Evolutionary conservation across 169 alveolate species (phyloP).

Genomic region (Toxoplasma gondii): DNA sequence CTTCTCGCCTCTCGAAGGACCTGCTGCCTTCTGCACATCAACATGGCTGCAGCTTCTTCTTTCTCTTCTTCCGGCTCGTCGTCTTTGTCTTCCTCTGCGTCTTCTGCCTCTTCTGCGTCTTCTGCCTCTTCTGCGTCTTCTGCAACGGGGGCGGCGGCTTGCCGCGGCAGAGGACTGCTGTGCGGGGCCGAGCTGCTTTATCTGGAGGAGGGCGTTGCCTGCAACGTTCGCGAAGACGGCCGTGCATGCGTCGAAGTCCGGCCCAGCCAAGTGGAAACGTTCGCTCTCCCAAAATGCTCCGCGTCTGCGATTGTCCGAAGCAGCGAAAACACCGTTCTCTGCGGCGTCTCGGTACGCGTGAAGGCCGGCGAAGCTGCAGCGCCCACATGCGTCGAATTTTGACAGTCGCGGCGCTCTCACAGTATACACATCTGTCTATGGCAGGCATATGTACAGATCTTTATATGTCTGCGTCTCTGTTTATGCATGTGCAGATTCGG

Average conservation of each 20-base stretch:
- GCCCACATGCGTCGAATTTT: not conserved
- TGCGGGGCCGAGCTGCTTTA: not conserved
- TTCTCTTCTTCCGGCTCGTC: no score
- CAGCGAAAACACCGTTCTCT: constrained; percentile 26
- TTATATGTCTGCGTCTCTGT: not conserved
- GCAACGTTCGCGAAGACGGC: constrained; percentile 8
- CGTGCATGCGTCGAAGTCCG: not conserved
- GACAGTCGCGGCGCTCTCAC: not conserved
- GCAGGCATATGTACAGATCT: not conserved
- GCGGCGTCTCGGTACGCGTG: not conserved
- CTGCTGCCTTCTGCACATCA: no score
- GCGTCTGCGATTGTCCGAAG: constrained; percentile 15
- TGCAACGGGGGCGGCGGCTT: not conserved
- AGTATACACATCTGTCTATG: not conserved
- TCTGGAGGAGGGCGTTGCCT: not conserved
- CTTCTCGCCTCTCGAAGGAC: no score
- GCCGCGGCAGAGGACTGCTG: not conserved
- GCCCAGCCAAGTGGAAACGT: not conserved
- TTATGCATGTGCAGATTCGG: not conserved
- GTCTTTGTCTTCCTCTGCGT: no score
- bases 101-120: not conserved
- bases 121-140: not conserved
- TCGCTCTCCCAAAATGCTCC: not conserved
- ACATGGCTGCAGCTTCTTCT: no score
- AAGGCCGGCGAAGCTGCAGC: not conserved